Evolutionary conservation across 1,139 yeast species (phyloP), one percentile per base, ranked within the genome.

Genomic region (Scheffersomyces parashehatae): DNA sequence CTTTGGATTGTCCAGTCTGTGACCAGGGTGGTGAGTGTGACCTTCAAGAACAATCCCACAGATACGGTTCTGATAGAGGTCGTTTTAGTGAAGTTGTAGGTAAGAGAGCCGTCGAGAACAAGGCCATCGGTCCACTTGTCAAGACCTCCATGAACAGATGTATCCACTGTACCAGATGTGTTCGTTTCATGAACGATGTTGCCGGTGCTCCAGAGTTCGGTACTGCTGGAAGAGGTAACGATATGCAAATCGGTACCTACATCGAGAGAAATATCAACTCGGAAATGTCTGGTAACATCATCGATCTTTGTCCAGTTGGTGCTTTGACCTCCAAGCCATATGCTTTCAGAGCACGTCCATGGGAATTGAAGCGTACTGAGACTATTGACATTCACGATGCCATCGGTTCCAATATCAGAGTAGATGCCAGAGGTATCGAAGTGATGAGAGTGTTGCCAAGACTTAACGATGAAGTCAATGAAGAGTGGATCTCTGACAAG

Each of bases 1-100:
- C 96, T 30, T 77, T 88, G 62, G 96, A 88, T 70, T 88, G 96
- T 70, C 96, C 96, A 33, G 86, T 88, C 43, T 88, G 96, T 69
- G 96, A 88, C 68, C 96, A 88, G 70, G 96, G 96, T 70, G 96
- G 96, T 55, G 96, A 88, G 65, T 88, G 96, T 74, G 96, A 88
- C 64, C 78, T 88, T 57, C 96, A 88, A 70, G 96, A 88, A 63
- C 96, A 88, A 72, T 77, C 90, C 28, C 75, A 85, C 66, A 81
- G 95, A 65, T 86, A 86, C 62, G 96, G 96, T 46, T 70, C 86
- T 43, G 96, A 88, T 68, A 81, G 96, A 55, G 95, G 96, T 55
- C 80, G 96, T 67, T 88, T 86, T 70, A 68, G 75, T 49, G 96
- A 88, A 67, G 79, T 87, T 47, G 77, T 79, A 43, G 96, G 96